Conservation (phyloP, 331 rosid species). For the Malus hybrid region DNA sequence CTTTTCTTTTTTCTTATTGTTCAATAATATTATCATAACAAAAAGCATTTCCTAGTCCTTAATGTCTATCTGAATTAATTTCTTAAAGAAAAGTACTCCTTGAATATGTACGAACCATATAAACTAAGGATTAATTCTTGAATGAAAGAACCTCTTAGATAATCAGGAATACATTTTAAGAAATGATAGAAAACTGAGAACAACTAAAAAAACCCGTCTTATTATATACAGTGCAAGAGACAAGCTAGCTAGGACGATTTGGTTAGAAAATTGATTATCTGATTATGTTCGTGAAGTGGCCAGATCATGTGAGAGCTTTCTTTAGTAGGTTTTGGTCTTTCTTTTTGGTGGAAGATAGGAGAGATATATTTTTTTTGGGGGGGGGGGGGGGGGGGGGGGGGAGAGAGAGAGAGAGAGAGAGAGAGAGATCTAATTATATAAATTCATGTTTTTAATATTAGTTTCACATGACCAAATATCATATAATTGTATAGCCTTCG, state of each 20-base stretch:
- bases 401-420: background rate
- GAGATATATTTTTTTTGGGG: background rate
- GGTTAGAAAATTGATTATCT: background rate
- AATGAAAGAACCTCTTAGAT: background rate
- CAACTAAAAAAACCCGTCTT: background rate
- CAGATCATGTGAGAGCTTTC: background rate
- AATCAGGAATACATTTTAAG: background rate
- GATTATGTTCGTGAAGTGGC: background rate
- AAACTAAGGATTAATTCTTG: background rate
- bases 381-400: background rate
- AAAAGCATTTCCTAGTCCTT: background rate
- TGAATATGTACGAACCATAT: background rate
- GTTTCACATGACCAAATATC: slow-evolving; percentile 1
- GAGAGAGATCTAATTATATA: background rate
- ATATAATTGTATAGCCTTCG: background rate
- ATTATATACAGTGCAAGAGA: background rate
- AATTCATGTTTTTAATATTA: background rate
- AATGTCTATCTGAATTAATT: background rate
- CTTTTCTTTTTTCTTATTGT: background rate
- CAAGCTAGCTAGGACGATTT: background rate
- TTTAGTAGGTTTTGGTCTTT: background rate
- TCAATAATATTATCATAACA: background rate
- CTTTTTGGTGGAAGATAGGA: background rate
- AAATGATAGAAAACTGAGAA: background rate
- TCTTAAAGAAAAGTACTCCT: background rate